Evolutionary conservation across 371 early-diverging fungal species (phyloP), one percentile per base, ranked within the genome.

Genomic region (Rhizopus delemar): DNA sequence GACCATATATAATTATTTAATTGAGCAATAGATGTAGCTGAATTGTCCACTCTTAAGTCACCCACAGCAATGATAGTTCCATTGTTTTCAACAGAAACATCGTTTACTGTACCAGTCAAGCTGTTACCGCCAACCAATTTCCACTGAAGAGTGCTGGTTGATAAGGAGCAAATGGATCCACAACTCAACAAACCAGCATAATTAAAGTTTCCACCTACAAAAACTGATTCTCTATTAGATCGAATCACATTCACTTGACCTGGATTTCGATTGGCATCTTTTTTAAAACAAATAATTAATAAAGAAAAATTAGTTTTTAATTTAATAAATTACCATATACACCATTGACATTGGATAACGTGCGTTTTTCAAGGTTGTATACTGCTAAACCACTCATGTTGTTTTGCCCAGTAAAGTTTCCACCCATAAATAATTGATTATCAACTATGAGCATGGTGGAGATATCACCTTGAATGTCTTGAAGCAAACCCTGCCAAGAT

Each of bases 121-220:
- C 74, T 51, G 11, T 57, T 69, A 8, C 51, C 41, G 2, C 53
- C 61, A 5, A 73, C 61, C 34, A 65, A 62, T 16, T 60, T 71
- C 80, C 80, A 80, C 51, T 77, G 77, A 2, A 61, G 51, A 2
- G 57, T 60, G 12, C 53, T 48, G 0, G 64, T 60, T 34, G 73
- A 65, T 33, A 76, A 49, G 5, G 50, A 22, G 59, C 87, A 87
- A 3, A 87, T 58, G 3, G 65, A 51, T 12, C 70, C 56, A 51
- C 78, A 78, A 11, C 55, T 55, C 15, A 78, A 34, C 0, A 71
- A 62, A 0, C 78, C 78, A 7, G 71, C 78, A 34, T 48, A 73
- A 34, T 80, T 65, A 53, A 86, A 86, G 32, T 69, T 41, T 0
- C 86, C 86, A 32, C 79, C 86, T 22, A 85, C 76, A 56, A 70